Evolutionary conservation across 1,284 basidiomycete genomes (phyloP).

Genomic region (Mycena sp.): DNA sequence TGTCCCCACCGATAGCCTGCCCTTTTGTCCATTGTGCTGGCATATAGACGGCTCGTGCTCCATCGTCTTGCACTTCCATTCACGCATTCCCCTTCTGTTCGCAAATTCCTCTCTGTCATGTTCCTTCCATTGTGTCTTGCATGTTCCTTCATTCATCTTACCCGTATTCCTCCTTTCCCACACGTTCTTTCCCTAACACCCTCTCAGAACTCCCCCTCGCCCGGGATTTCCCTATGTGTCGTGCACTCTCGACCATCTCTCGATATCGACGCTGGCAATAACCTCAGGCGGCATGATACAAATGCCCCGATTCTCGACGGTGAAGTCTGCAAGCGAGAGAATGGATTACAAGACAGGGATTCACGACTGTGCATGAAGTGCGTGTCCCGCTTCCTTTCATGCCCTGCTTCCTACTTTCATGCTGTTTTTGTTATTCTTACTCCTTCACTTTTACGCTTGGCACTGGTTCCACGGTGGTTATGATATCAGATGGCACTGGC

Average conservation of each 20-base stretch:
- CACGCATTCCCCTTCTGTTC: not conserved
- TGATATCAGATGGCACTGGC: too few species aligned
- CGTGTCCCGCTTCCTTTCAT: not conserved
- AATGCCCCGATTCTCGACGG: not conserved
- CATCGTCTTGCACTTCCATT: not conserved
- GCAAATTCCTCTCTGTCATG: not conserved
- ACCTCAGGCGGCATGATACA: not conserved
- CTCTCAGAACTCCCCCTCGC: too few species aligned
- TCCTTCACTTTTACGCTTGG: not conserved
- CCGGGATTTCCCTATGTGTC: not conserved
- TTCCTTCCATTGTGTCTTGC: not conserved
- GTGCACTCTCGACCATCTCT: constrained; percentile 1
- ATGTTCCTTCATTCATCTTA: not conserved
- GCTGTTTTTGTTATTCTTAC: not conserved
- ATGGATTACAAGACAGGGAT: not conserved
- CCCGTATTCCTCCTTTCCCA: not conserved
- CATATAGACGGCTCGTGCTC: not conserved
- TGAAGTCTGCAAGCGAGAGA: not conserved
- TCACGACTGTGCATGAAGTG: not conserved
- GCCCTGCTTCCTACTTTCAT: too few species aligned
- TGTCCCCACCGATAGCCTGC: too few species aligned
- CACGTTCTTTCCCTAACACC: not conserved
- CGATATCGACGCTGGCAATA: not conserved
- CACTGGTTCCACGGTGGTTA: not conserved
- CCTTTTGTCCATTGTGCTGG: not conserved